Evolutionary conservation across 495 filamentous ascomycete species (phyloP), one percentile per base, ranked within the genome.

Genomic region (Penicillium ochrochloron): DNA sequence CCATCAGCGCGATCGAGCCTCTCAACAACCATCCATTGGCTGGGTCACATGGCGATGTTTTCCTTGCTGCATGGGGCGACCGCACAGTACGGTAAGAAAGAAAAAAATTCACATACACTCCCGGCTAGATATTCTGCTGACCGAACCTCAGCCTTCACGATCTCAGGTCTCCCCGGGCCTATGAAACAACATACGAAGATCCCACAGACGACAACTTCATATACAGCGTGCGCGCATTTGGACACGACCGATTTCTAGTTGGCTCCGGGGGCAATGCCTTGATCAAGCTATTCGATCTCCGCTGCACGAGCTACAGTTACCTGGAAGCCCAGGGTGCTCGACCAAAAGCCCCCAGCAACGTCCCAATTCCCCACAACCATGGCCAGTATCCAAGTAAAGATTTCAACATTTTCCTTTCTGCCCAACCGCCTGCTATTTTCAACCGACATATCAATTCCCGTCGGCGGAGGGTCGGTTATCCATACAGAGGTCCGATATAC

Each of bases 251-350:
- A 7, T 83, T 91, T 63, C 62, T 89, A 15, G 84, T 82, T 19
- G 89, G 88, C 19, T 80, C 80, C 1, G 80, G 81, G 11, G 79
- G 80, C 11, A 82, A 89, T 66, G 82, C 81, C 48, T 67, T 88
- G 17, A 70, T 91, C 10, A 90, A 90, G 65, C 69, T 89, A 2
- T 91, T 90, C 62, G 87, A 91, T 67, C 71, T 91, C 37, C 85
- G 89, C 41, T 80, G 74, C 11, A 84, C 80, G 9, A 76, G 73
- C 6, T 85, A 83, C 71, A 75, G 63, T 60, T 76, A 79, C 56
- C 76, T 73, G 35, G 68, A 80, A 21, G 66, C 78, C 29, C 66
- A 69, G 27, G 15, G 35, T 3, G 51, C 58, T 25, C 44, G 23
- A 8, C 52, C 65, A 46, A 50, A 51, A 60, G 23, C 34, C 3